These are phyloP conservation scores for Yamadazyma akitaensis DNA, from an alignment of 805 yeast species.

Conservation along the genomic window DNA sequence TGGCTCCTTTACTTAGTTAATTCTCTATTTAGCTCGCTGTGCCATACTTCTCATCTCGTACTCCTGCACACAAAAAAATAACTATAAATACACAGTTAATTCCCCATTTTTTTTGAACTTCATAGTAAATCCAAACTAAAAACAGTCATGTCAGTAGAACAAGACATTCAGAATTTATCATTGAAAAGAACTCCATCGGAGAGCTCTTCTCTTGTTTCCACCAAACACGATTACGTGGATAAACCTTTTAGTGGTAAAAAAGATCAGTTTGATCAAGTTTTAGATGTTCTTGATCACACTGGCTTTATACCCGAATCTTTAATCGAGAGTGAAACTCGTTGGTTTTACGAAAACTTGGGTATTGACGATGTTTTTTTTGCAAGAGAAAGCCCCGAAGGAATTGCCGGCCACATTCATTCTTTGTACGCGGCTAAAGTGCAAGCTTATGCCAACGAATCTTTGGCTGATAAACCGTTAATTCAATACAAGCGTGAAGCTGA, in stretches of 20 bases:
- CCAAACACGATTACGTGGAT: constrained; percentile 64
- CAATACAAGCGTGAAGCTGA: constrained; percentile 76
- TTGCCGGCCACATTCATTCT: constrained; percentile 82
- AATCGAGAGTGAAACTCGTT: constrained; percentile 79
- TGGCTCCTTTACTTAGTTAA: not conserved
- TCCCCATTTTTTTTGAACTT: not conserved
- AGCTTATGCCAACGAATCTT: constrained; percentile 46
- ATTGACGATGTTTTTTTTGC: constrained; percentile 92
- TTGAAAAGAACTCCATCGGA: constrained; percentile 26
- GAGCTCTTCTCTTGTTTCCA: constrained; percentile 25
- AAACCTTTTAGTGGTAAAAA: constrained; percentile 77
- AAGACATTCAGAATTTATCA: constrained; percentile 18
- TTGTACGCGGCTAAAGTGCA: constrained; percentile 91
- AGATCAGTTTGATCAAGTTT: constrained; percentile 74
- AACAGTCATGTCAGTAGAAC: constrained; percentile 12
- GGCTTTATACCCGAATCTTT: constrained; percentile 88
- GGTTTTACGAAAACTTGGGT: constrained; percentile 87
- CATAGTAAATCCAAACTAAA: not conserved
- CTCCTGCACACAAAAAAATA: not conserved
- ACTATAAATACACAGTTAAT: constrained; percentile 2
- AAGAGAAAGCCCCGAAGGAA: constrained; percentile 73
- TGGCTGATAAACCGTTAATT: constrained; percentile 49
- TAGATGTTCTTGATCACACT: constrained; percentile 72
- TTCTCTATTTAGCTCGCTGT: not conserved
- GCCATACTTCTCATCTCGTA: not conserved